Evolutionary conservation across 352 stramenopile genomes (phyloP), one percentile per base, ranked within the genome.

Genomic region (Pythium phragmitis): DNA sequence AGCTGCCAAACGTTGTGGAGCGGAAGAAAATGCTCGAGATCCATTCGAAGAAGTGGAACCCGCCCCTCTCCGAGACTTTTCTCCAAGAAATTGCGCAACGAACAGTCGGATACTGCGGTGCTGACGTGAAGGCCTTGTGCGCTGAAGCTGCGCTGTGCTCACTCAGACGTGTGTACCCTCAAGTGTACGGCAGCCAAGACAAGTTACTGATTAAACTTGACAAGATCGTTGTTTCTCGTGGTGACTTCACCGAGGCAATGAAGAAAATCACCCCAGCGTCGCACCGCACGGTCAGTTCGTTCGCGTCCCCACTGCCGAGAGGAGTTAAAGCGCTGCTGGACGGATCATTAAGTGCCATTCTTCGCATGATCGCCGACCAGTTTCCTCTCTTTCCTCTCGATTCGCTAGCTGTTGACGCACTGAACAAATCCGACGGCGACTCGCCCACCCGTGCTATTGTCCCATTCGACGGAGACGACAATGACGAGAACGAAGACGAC

Each of bases 91-190:
- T 98, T 23, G 86, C 88, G 0, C 82, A 95, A 42, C 74, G 80
- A 36, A 96, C 92, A 0, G 82, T 90, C 9, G 91, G 92, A 9
- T 98, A 96, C 59, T 97, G 89, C 43, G 92, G 92, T 33, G 92
- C 92, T 2, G 92, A 98, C 57, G 80, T 97, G 48, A 98, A 97
- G 64, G 89, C 91, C 9, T 72, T 98, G 7, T 98, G 91, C 55
- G 79, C 88, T 1, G 92, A 98, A 60, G 85, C 92, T 2, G 89
- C 89, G 6, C 67, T 98, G n/a, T 93, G 85, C 55, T 86, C 90
- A n/a, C 61, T 98, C 39, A 75, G 88, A 28, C 79, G 91, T 16
- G 76, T 84, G 28, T 97, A 96, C 54, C 89, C 88, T 0, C 87
- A 96, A 79, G 89, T 97, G 13, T 96, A 97, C 48, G 74, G 64